Conservation (phyloP, 2,329 filamentous ascomycete species). For the Fusarium neocosmosporiellum region DNA sequence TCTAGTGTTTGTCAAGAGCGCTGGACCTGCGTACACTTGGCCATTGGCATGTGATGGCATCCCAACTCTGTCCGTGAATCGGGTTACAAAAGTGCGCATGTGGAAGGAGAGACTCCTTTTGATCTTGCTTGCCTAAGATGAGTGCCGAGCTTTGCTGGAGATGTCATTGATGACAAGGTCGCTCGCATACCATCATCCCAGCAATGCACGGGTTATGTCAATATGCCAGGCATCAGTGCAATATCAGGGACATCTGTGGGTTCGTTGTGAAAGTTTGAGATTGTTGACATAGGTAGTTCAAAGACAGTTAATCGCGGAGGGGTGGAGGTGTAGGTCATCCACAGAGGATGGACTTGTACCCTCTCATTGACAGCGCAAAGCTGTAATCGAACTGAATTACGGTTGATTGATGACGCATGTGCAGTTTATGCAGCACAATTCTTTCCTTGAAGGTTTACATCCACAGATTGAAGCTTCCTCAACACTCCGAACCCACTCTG, state of each 20-base stretch:
- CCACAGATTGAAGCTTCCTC: not conserved
- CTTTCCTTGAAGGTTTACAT: not conserved
- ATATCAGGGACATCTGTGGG: too few species aligned
- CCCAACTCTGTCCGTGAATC: not conserved
- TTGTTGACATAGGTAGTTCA: not conserved
- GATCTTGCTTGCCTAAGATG: conserved; percentile 41
- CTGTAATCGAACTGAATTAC: not conserved
- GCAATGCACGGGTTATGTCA: conserved; percentile 42
- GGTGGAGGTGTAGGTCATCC: not conserved
- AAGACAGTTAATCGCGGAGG: not conserved
- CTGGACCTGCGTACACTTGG: conserved; percentile 26
- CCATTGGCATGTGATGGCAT: conserved; percentile 36
- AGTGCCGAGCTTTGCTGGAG: conserved; percentile 46
- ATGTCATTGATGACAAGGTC: conserved; percentile 42
- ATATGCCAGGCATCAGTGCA: not conserved
- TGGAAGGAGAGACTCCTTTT: conserved; percentile 33
- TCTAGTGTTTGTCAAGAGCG: conserved; percentile 40
- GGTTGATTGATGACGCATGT: not conserved
- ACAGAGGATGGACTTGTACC: not conserved
- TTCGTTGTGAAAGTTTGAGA: not conserved
- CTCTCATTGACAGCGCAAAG: not conserved
- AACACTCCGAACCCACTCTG: not conserved
- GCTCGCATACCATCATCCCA: conserved; percentile 29
- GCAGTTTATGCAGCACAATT: not conserved
- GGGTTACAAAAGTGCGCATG: not conserved